These are phyloP conservation scores for Lentinus brumalis DNA, from an alignment of 768 basidiomycete genomes.

Conservation along the genomic window DNA sequence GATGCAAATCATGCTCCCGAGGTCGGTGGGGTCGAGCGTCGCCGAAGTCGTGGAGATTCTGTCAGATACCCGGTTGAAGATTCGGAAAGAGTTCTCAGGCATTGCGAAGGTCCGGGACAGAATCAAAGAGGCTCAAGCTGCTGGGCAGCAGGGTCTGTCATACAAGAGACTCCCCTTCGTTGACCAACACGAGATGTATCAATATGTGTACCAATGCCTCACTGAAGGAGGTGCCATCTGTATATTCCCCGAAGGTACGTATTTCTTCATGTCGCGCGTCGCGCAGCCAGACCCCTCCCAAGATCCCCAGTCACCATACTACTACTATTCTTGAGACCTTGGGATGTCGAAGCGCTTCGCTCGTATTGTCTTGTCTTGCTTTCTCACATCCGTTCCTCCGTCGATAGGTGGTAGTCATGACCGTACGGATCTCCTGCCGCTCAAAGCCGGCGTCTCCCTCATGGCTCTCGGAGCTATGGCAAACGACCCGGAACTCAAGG, in stretches of 20 bases:
- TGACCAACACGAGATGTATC: constrained; percentile 95
- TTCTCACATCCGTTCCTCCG: constrained; percentile 61
- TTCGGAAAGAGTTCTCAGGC: constrained; percentile 85
- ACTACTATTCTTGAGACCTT: neutral
- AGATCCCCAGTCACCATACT: neutral
- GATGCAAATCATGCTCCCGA: constrained; percentile 88
- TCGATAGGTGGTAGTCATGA: constrained; percentile 82
- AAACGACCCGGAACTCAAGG: constrained; percentile 78
- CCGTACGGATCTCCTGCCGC: constrained; percentile 90
- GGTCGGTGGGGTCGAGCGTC: constrained; percentile 69
- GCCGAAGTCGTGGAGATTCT: constrained; percentile 89
- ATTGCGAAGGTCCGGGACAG: constrained; percentile 70
- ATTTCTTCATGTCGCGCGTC: neutral
- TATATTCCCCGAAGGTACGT: constrained; percentile 94
- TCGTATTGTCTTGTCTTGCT: constrained; percentile 59
- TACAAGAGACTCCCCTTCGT: constrained; percentile 88
- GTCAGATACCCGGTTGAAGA: constrained; percentile 80
- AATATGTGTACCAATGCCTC: constrained; percentile 84
- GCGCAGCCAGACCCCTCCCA: neutral
- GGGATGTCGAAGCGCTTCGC: neutral
- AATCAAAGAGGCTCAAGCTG: constrained; percentile 55
- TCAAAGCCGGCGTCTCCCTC: constrained; percentile 96
- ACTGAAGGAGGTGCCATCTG: constrained; percentile 90
- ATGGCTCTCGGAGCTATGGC: constrained; percentile 99
- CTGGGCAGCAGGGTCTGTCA: constrained; percentile 63